Evolutionary conservation across 2,329 filamentous ascomycete species (phyloP), one percentile per base, ranked within the genome.

Genomic region (Sarocladium oryzae): DNA sequence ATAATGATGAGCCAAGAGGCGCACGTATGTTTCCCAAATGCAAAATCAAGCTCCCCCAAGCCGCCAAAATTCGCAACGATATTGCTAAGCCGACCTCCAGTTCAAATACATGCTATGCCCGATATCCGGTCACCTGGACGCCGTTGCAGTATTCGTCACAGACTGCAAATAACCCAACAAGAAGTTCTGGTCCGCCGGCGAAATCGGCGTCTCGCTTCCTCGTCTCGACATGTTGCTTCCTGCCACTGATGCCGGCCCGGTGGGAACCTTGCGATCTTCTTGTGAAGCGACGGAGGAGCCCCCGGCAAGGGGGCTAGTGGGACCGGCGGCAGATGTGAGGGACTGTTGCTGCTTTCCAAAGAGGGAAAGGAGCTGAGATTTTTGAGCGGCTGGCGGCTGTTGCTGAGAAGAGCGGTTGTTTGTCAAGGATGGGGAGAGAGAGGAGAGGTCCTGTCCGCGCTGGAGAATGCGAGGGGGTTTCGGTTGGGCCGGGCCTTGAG

Each of bases 181-280:
- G 60, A 93, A 93, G 15, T 76, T 84, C 62, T 87, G 85, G 58
- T 93, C 84, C 0, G 81, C 85, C 0, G 86, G 79, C 3, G 84
- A 86, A 40, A 83, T 81, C 11, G 78, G 72, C 28, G 74, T 73
- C 60, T 77, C 71, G 55, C 74, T 78, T 16, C 71, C 72, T 10
- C 75, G 70, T 36, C 74, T 68, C 33, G 69, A 69, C 16, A 49
- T 24, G 32, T 32, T 50, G 51, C 38, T 50, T 10, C 45, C 43
- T 4, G 46, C n/a, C 3, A 6, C 18, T 3, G 50, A 46, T 16
- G 26, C 23, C 20, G 38, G 30, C 8, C 24, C 50, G 15, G 37
- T 40, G 28, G 28, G 13, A 37, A 18, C 35, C 40, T 43, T 43
- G 21, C 43, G 26, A 21, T 48, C 43, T 20, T 48, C 43, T 26